Percentiles rank a stretch among this genome's conserved stretches.
Conservation (phyloP, 345 rosid genomes). For the Syzygium oleosum region DNA sequence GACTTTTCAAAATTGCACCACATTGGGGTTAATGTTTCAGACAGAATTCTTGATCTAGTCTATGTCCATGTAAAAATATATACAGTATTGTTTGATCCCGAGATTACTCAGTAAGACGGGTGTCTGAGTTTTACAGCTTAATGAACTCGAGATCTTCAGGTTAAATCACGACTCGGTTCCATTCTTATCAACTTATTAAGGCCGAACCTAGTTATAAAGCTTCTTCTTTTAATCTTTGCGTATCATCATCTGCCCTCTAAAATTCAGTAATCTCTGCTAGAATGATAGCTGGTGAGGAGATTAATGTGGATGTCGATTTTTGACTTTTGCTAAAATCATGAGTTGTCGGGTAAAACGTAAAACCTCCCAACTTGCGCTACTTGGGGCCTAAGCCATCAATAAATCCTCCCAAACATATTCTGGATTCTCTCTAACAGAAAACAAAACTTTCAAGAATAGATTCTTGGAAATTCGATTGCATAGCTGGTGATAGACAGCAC, state of each 20-base stretch:
- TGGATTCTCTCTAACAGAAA: not conserved
- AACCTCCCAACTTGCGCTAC: not conserved
- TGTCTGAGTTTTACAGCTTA: not conserved
- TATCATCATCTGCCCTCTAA: not conserved
- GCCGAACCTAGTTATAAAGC: not conserved
- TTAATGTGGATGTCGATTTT: not conserved
- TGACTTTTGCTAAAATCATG: not conserved
- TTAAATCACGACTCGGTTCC: not conserved
- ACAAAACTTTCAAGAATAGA: not conserved
- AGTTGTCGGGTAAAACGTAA: not conserved
- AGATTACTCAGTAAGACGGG: not conserved
- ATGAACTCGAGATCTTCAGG: not conserved
- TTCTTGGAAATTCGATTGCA: not conserved
- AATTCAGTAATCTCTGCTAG: not conserved
- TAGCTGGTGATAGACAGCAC: not conserved
- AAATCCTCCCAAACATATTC: not conserved
- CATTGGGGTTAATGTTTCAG: not conserved
- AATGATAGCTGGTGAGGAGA: not conserved
- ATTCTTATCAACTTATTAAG: not conserved
- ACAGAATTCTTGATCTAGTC: not conserved
- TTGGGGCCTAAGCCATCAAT: not conserved
- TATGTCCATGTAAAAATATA: not conserved
- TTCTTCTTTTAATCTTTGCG: not conserved
- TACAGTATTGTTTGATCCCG: not conserved
- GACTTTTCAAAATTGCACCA: constrained; percentile 10